Evolutionary conservation across 371 early-diverging fungal species (phyloP), one percentile per base, ranked within the genome.

Genomic region (Chytridium lagenaria): DNA sequence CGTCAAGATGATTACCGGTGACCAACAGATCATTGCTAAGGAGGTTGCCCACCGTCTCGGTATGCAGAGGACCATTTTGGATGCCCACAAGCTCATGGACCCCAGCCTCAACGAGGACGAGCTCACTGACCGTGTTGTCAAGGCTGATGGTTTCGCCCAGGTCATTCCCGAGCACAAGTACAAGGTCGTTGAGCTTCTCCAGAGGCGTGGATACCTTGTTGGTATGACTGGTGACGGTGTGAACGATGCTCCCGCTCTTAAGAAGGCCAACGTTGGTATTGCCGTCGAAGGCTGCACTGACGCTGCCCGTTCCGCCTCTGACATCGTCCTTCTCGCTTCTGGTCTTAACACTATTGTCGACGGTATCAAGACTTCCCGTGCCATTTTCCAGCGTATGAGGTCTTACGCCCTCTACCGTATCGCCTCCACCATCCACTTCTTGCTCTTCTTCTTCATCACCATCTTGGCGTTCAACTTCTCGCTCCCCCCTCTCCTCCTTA

Each of bases 301-400:
- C 80, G 95, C 96, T n/a, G 95, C 96, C 38, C 91, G 96, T 36
- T 91, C 93, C n/a, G 97, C 97, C 36, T 92, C 95, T 50, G 97
- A 97, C 81, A 95, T 97, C 82, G 95, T 97, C 2, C 83, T 97
- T 72, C 81, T 93, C 50, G 94, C 93, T 33, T 90, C 93, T 16
- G 95, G 95, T 63, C 87, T 96, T 37, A 90, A 92, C 44, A 94
- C 95, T 0, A 96, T 96, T 74, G 91, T 92, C 59, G 93, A 94
- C 77, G 95, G 95, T 65, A 86, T 95, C 73, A 78, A 77, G 76
- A 66, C 90, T 12, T 91, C 92, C 51, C 92, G 96, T 68, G 93
- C 93, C 39, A 95, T 95, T 73, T 96, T 96, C 88, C 96, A 96
- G 80, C 91, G 96, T 70, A 92, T 95, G 88, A 91, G 94, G 36